Conservation (phyloP, 108 stramenopile genomes). For the Nannochloropsis salina region DNA sequence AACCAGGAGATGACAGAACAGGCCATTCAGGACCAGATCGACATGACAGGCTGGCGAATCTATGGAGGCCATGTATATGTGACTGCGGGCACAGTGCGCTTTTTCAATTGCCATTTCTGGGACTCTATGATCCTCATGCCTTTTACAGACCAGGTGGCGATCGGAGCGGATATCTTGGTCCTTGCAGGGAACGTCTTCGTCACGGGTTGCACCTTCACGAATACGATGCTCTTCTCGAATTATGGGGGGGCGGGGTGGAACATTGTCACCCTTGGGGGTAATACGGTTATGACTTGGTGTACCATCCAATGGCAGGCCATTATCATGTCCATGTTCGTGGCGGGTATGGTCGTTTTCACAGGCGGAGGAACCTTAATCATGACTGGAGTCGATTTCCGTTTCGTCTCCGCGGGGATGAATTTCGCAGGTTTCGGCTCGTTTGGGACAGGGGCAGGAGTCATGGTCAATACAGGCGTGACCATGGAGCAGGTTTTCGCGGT, state of each 20-base stretch:
- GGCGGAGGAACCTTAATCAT: background rate
- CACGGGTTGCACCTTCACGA: constrained; percentile 6
- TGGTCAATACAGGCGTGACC: background rate
- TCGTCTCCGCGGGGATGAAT: background rate
- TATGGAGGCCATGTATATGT: background rate
- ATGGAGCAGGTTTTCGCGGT: background rate
- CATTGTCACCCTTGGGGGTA: background rate
- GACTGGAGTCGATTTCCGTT: background rate
- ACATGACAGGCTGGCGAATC: background rate
- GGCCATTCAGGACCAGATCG: background rate
- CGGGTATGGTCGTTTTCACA: background rate
- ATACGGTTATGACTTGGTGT: constrained; percentile 2
- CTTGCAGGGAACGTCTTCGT: background rate
- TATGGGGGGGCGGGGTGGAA: background rate
- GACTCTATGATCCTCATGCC: constrained; percentile 14
- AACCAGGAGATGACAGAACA: constrained; percentile 8
- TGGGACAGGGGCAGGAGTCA: background rate
- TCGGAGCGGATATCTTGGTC: background rate
- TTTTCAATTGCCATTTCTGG: constrained; percentile 14
- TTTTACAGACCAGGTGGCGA: background rate
- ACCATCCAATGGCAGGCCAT: background rate
- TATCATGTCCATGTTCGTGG: background rate
- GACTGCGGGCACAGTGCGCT: background rate
- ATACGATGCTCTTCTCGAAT: background rate
- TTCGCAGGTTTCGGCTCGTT: constrained; percentile 16